These are phyloP conservation scores for Raddia distichophylla DNA, from an alignment of 176 grass and related monocot genomes.

Conservation along the genomic window DNA sequence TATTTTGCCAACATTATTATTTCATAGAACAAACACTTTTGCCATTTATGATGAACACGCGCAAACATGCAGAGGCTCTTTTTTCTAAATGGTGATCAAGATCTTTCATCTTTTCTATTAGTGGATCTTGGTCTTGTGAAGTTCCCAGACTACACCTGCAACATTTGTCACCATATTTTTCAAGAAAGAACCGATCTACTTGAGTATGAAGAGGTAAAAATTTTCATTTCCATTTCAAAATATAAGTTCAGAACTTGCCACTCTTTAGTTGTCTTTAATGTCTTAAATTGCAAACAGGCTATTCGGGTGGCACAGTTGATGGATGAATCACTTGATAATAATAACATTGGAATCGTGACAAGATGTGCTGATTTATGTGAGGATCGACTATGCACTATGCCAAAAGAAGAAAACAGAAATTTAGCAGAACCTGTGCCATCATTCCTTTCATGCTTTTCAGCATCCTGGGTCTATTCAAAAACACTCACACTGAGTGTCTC, in stretches of 20 bases:
- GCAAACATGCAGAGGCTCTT: slow-evolving; percentile 80
- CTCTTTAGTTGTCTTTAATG: slow-evolving; percentile 13
- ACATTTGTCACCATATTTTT: slow-evolving; percentile 67
- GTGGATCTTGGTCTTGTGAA: slow-evolving; percentile 86
- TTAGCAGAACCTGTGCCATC: slow-evolving; percentile 46
- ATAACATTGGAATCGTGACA: slow-evolving; percentile 69
- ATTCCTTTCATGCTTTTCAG: slow-evolving; percentile 82
- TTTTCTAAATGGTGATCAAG: slow-evolving; percentile 94
- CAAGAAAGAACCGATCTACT: slow-evolving; percentile 63
- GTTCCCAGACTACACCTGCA: slow-evolving; percentile 76
- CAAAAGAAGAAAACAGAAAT: slow-evolving; percentile 45
- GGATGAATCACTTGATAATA: slow-evolving; percentile 84
- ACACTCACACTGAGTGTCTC: slow-evolving; percentile 83
- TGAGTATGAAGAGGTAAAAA: slow-evolving; percentile 78
- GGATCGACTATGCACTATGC: slow-evolving; percentile 47
- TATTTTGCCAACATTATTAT: slow-evolving; percentile 35
- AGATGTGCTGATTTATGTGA: slow-evolving; percentile 84
- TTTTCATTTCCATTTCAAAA: slow-evolving; percentile 25
- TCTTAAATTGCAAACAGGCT: slow-evolving; percentile 58
- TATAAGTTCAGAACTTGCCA: slow-evolving; percentile 18
- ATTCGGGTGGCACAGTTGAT: slow-evolving; percentile 88
- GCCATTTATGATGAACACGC: slow-evolving; percentile 25
- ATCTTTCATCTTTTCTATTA: slow-evolving; percentile 89
- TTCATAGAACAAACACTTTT: slow-evolving; percentile 34
- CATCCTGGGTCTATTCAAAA: slow-evolving; percentile 83